A percentile compares a stretch with the other conserved stretches of the same genome.
Evolutionary conservation across 192 early-diverging fungal species (phyloP).

Genomic region (Gryganskiella cystojenkinii): DNA sequence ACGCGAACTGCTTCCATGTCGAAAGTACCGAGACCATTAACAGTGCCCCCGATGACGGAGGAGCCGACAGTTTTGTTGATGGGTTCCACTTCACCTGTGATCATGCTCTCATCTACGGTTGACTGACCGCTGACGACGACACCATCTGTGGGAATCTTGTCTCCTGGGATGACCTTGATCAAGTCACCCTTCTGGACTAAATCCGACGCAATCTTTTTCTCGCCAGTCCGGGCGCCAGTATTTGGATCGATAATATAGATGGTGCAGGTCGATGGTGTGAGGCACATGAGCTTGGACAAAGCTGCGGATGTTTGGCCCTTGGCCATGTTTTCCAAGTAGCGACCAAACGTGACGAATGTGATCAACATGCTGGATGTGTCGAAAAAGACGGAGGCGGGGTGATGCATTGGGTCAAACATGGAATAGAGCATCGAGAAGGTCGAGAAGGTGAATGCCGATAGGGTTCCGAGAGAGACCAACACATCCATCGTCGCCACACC

Average conservation of each 20-base stretch:
- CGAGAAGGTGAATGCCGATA: slow-evolving; percentile 87
- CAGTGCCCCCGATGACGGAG: slow-evolving; percentile 93
- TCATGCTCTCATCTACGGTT: slow-evolving; percentile 93
- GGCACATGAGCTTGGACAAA: slow-evolving; percentile 86
- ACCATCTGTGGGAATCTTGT: slow-evolving; percentile 95
- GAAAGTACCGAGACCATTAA: slow-evolving; percentile 91
- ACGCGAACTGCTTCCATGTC: slow-evolving; percentile 87
- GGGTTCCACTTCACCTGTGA: slow-evolving; percentile 92
- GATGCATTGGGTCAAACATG: slow-evolving; percentile 60
- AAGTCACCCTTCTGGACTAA: slow-evolving; percentile 88
- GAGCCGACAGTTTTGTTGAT: slow-evolving; percentile 75
- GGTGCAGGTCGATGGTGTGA: slow-evolving; percentile 82
- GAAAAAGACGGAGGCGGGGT: slow-evolving; percentile 86
- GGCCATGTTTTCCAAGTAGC: slow-evolving; percentile 94
- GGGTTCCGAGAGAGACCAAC: slow-evolving; percentile 86
- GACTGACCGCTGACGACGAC: slow-evolving; percentile 76
- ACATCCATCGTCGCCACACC: slow-evolving; percentile 97
- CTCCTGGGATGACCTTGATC: slow-evolving; percentile 91
- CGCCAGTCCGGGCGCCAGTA: slow-evolving; percentile 59
- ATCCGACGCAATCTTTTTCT: slow-evolving; percentile 85
- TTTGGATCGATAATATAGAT: slow-evolving; percentile 62
- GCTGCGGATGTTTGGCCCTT: slow-evolving; percentile 94
- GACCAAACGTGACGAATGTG: slow-evolving; percentile 91
- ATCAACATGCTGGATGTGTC: slow-evolving; percentile 95
- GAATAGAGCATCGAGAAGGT: slow-evolving; percentile 78